Base-by-base conservation (phyloP, 2,329 filamentous ascomycete genomes). In the Cadophora sp. region DNA sequence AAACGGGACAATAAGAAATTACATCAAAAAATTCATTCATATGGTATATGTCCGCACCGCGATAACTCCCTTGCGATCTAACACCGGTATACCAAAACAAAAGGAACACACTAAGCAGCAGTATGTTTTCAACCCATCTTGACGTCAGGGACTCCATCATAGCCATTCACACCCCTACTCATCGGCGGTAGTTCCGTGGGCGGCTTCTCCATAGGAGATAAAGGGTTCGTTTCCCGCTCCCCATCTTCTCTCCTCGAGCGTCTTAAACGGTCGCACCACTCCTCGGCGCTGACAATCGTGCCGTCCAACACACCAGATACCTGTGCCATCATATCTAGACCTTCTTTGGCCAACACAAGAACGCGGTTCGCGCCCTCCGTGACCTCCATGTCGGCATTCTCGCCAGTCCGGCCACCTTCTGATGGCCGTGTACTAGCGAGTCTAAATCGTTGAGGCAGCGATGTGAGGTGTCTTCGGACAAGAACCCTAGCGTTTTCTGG, bases 281-380 rank as follows among this genome's bases (percentile, higher is more conserved):
- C 88, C 79, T 98, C 95, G 0, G 96, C 96, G 73, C 92, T 96
- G 64, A 92, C 87, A 62, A 98, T 91, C 0, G 96, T 98, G 62
- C 93, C 91, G 72, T 96, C 92, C 9, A 98, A 85, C 1, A 97
- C 92, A 5, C 90, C 89, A 48, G 90, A 96, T 59, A 99, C 93
- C 78, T 97, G 94, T 0, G 89, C 87, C 85, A 98, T 94, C 91
- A 98, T 97, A 73, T 97, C 94, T 16, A 98, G 83, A 0, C 94
- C 93, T 77, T 98, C 95, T 74, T 91, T 91, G 7, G 95, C 95
- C 61, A 98, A 87, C 1, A 96, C 88, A 14, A 98, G 81, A 65
- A 96, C 94, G 48, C 91, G 86, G 72, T 94, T 90, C 0, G 93
- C 94, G 61, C 84, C 84, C 30, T 89, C 85, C 1, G 80, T 79